These are phyloP conservation scores for Trichoderma orchidacearum DNA, from an alignment of 495 filamentous ascomycete species.

Conservation along the genomic window DNA sequence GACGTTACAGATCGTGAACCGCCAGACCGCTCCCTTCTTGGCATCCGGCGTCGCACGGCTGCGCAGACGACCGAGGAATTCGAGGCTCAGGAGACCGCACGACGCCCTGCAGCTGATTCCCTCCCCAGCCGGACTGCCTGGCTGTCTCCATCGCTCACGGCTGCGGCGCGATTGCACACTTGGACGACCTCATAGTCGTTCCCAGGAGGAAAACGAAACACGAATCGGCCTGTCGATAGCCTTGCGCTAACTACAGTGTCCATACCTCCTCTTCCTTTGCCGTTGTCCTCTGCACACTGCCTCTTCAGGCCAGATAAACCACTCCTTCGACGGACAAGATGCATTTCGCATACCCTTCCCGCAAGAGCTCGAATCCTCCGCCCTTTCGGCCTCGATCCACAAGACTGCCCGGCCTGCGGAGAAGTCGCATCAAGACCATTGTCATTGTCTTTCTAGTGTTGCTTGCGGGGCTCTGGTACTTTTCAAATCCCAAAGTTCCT, in stretches of 20 bases:
- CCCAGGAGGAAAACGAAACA: too few relatives aligned
- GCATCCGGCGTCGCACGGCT: background rate
- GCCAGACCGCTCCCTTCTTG: background rate
- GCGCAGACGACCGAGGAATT: background rate
- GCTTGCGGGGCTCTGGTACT: constrained; percentile 47
- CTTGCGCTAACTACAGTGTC: too few relatives aligned
- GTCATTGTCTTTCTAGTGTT: constrained; percentile 42
- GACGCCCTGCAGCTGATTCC: background rate
- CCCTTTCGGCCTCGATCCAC: constrained; percentile 44
- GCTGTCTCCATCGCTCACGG: too few relatives aligned
- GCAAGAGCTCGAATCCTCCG: constrained; percentile 62
- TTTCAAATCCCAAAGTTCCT: constrained; percentile 35
- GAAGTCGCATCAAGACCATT: constrained; percentile 51
- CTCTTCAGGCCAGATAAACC: too few relatives aligned
- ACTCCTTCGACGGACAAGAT: constrained; percentile 34
- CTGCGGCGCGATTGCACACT: too few relatives aligned
- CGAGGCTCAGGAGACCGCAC: background rate
- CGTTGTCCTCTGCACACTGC: too few relatives aligned
- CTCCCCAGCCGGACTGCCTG: too few relatives aligned
- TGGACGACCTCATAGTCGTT: too few relatives aligned
- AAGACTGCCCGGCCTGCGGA: constrained; percentile 45
- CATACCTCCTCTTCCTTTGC: too few relatives aligned
- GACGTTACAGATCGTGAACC: background rate
- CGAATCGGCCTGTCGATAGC: too few relatives aligned
- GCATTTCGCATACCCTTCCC: constrained; percentile 85